phyloP scores from a whole-genome alignment of 2,329 filamentous ascomycete genomes.

The Trichoderma citrinoviride region DNA sequence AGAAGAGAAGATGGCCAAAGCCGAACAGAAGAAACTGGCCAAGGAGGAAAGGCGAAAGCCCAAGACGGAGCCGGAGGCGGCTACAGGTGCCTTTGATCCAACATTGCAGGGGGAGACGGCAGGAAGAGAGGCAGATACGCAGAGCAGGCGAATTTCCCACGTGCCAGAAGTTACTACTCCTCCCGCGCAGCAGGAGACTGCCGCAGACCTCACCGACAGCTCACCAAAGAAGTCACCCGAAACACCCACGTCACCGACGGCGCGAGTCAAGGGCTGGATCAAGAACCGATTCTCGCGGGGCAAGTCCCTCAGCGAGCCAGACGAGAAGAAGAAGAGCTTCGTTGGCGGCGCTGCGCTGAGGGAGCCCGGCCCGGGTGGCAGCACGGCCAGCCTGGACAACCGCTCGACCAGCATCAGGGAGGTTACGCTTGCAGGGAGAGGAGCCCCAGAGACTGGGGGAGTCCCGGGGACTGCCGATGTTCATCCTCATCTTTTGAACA shows the following conservation, averaged over 20 bases:
- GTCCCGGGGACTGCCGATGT: constrained; percentile 27
- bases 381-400: constrained; percentile 44
- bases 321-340: constrained; percentile 42
- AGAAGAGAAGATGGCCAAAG: constrained; percentile 51
- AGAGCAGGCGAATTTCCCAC: background rate
- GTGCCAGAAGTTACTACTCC: background rate
- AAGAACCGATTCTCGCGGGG: constrained; percentile 51
- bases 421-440: constrained; percentile 45
- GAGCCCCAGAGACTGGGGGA: constrained; percentile 28
- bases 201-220: background rate
- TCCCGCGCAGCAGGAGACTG: background rate
- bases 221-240: constrained; percentile 7
- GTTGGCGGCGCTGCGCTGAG: constrained; percentile 51
- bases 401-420: constrained; percentile 46
- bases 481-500: constrained; percentile 12
- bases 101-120: constrained; percentile 19
- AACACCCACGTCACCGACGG: constrained; percentile 34
- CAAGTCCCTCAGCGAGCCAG: constrained; percentile 41
- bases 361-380: constrained; percentile 44
- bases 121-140: background rate
- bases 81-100: constrained; percentile 25
- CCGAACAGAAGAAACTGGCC: constrained; percentile 50
- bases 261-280: constrained; percentile 54
- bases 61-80: constrained; percentile 23
- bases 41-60: constrained; percentile 55